Evolutionary conservation across 495 filamentous ascomycete species (phyloP), one percentile per base, ranked within the genome.

Genomic region (Talaromyces borbonicus): DNA sequence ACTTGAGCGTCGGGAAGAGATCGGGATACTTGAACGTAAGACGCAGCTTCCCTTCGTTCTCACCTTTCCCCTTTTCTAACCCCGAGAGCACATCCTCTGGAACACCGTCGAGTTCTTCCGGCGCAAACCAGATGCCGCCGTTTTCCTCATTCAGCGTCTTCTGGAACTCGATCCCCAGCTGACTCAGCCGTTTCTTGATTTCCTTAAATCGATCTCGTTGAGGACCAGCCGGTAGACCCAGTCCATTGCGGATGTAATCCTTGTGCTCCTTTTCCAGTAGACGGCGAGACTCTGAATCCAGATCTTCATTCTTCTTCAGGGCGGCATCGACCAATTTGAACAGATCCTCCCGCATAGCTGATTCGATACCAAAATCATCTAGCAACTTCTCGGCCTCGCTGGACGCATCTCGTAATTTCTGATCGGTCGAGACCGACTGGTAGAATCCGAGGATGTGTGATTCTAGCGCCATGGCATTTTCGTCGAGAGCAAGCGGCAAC

Each of bases 11-110:
- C 7, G 80, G 80, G 59, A 83, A 80, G 22, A 80, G 57, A 52
- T 83, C 80, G 23, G 80, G 80, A 56, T 84, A 83, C 52, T 83
- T 83, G 74, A 83, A 84, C 15, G 75, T 80, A 52, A 84, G 54
- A 58, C 68, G 71, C 31, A 82, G 48, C 57, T 84, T 83, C 52
- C 78, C 80, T 38, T 65, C 76, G 41, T 83, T 68, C 62, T 87
- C 83, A 5, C 73, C 80, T 24, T 77, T 79, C 5, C 85, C 86
- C 61, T 82, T 83, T 60, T 84, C 79, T 30, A 89, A 68, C 0
- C 69, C 69, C n/a, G 67, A 66, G 2, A 77, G 48, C 9, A 84
- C 71, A 55, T 84, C 80, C 43, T 79, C 66, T 0, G 80, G 80
- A 0, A 82, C 76, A 39, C 80, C 80, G 12, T 78, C 71, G 48